These are phyloP conservation scores for Exophiala aquamarina DNA, from an alignment of 2,329 filamentous ascomycete species.

Conservation along the genomic window DNA sequence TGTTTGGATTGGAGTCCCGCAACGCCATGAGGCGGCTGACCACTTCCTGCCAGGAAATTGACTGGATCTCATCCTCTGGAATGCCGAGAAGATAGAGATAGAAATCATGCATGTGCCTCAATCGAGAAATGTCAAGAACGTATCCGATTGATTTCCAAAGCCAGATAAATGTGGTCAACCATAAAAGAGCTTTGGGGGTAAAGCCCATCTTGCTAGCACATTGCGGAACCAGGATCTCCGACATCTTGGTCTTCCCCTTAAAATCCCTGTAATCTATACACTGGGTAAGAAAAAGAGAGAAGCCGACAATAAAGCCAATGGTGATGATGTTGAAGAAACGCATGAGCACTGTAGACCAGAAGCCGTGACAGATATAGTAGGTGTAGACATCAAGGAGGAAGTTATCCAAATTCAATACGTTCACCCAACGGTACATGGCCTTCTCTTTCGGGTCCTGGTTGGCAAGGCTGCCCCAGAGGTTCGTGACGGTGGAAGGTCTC, in stretches of 20 bases:
- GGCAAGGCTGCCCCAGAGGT: slow-evolving; percentile 33
- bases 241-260: slow-evolving; percentile 55
- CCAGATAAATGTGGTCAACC: slow-evolving; percentile 84
- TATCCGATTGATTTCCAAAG: slow-evolving; percentile 76
- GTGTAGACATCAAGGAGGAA: slow-evolving; percentile 85
- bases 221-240: slow-evolving; percentile 66
- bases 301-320: slow-evolving; percentile 76
- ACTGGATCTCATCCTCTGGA: slow-evolving; percentile 84
- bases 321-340: slow-evolving; percentile 74
- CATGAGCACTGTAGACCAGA: slow-evolving; percentile 79
- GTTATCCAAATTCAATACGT: slow-evolving; percentile 82
- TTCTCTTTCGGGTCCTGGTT: slow-evolving; percentile 66
- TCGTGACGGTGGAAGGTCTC: slow-evolving; percentile 7
- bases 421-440: slow-evolving; percentile 90
- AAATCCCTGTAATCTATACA: slow-evolving; percentile 81
- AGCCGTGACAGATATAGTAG: slow-evolving; percentile 79
- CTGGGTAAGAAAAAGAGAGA: slow-evolving; percentile 79
- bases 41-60: slow-evolving; percentile 89
- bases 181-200: slow-evolving; percentile 74
- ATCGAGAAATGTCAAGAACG: slow-evolving; percentile 68
- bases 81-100: slow-evolving; percentile 81
- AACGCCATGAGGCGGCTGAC: slow-evolving; percentile 82
- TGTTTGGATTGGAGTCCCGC: slow-evolving; percentile 82
- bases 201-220: slow-evolving; percentile 76
- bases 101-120: slow-evolving; percentile 80